A percentile compares a stretch with the other conserved stretches of the same genome.
phyloP scores from a whole-genome alignment of 2,329 filamentous ascomycete genomes.

The Sarocladiaceae sp. region DNA sequence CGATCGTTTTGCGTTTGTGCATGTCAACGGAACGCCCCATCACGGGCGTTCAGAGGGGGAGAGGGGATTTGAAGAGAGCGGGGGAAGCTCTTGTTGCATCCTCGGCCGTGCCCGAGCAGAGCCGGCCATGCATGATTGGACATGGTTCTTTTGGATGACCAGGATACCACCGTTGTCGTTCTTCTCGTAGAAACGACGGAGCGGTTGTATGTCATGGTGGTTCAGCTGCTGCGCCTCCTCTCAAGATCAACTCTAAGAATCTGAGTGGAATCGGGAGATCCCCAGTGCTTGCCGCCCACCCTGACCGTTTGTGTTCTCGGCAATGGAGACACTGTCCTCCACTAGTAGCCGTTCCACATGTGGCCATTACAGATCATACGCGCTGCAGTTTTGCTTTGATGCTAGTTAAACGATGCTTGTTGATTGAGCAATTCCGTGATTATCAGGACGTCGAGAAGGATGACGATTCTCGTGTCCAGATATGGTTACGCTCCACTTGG shows the following conservation, averaged over 20 bases:
- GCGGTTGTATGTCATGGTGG: background rate
- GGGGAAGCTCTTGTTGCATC: constrained; percentile 1
- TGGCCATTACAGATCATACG: no score
- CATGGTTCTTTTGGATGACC: background rate
- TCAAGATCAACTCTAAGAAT: background rate
- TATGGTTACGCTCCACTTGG: constrained; percentile 19
- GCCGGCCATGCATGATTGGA: background rate
- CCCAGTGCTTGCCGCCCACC: background rate
- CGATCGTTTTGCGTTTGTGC: no score
- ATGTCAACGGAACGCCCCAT: no score
- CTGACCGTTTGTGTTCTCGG: background rate
- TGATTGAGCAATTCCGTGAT: no score
- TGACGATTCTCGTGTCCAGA: constrained; percentile 14
- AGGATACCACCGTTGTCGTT: background rate
- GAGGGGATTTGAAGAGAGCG: background rate
- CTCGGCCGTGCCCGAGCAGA: constrained; percentile 1
- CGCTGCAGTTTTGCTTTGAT: no score
- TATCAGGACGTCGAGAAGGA: no score
- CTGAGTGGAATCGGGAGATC: background rate
- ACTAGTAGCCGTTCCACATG: no score
- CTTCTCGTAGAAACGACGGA: background rate
- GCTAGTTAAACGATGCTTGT: no score
- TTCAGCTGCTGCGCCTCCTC: constrained; percentile 4
- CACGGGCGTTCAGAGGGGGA: no score
- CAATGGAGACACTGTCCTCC: no score